Conservation (phyloP, 352 stramenopile genomes). For the Phytophthora parvispora region DNA sequence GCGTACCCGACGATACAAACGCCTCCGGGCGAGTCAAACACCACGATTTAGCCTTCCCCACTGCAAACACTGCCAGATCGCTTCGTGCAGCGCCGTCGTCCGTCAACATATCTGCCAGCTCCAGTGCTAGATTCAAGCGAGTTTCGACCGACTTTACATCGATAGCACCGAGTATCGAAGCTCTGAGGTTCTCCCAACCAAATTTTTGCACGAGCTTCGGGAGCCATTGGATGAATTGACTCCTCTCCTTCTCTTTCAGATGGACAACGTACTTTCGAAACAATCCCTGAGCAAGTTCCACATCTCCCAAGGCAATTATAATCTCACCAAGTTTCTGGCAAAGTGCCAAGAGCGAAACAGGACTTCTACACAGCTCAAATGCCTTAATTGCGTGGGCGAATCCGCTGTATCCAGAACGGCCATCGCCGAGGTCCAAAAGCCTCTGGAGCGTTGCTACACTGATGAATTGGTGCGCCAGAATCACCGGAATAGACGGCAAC, state of each 20-base stretch:
- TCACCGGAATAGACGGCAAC: not conserved
- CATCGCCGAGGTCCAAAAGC: too few relatives aligned
- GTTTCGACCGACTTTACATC: not conserved
- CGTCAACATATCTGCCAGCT: constrained; percentile 2
- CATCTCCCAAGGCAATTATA: not conserved
- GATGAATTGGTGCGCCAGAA: constrained; percentile 4
- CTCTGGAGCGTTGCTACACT: not conserved
- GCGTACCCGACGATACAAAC: not conserved
- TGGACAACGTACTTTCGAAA: constrained; percentile 5
- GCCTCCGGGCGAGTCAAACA: not conserved
- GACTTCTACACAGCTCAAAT: not conserved
- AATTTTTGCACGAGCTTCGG: not conserved
- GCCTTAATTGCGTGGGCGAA: not conserved
- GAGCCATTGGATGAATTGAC: constrained; percentile 1
- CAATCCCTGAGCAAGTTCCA: not conserved
- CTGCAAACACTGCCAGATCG: not conserved
- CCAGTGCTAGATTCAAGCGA: constrained; percentile 6
- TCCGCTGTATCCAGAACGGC: too few relatives aligned
- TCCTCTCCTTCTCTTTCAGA: constrained; percentile 7
- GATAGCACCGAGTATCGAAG: not conserved
- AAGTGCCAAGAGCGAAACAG: not conserved
- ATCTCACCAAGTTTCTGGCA: constrained; percentile 9
- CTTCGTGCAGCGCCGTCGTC: not conserved
- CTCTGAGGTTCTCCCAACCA: not conserved
- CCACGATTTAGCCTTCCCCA: not conserved